phyloP scores from a whole-genome alignment of 352 stramenopile species.

The Phytophthora citricola region DNA sequence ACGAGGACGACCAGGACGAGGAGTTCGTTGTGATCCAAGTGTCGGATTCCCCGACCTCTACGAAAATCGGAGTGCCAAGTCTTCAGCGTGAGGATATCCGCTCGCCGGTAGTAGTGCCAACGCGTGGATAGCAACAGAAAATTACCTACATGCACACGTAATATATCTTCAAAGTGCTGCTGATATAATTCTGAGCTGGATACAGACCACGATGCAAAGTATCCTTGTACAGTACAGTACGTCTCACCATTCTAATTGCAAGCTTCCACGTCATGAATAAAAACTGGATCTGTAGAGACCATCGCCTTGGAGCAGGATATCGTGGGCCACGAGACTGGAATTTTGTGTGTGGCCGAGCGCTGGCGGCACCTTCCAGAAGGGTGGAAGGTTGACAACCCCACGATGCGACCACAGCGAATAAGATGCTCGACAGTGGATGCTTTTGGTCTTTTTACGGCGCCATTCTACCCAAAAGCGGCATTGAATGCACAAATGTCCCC shows the following conservation, averaged over 20 bases:
- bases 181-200: slow-evolving; percentile 1
- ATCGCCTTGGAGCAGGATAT: background rate
- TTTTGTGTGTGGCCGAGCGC: slow-evolving; percentile 6
- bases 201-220: slow-evolving; percentile 2
- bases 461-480: no score
- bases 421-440: background rate
- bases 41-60: background rate
- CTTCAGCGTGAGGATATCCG: slow-evolving; percentile 7
- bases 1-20: slow-evolving; percentile 23
- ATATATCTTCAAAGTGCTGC: no score
- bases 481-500: no score
- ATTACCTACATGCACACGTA: no score
- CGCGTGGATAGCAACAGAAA: background rate
- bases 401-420: slow-evolving; percentile 6
- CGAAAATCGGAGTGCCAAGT: slow-evolving; percentile 1
- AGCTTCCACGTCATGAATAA: background rate
- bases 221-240: no score
- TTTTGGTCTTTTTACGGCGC: background rate
- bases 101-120: background rate
- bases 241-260: background rate
- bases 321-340: slow-evolving; percentile 2
- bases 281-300: background rate
- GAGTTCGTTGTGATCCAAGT: slow-evolving; percentile 26
- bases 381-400: slow-evolving; percentile 4
- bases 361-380: background rate